phyloP scores from a whole-genome alignment of 2,329 filamentous ascomycete genomes.

The Cercospora sp. region DNA sequence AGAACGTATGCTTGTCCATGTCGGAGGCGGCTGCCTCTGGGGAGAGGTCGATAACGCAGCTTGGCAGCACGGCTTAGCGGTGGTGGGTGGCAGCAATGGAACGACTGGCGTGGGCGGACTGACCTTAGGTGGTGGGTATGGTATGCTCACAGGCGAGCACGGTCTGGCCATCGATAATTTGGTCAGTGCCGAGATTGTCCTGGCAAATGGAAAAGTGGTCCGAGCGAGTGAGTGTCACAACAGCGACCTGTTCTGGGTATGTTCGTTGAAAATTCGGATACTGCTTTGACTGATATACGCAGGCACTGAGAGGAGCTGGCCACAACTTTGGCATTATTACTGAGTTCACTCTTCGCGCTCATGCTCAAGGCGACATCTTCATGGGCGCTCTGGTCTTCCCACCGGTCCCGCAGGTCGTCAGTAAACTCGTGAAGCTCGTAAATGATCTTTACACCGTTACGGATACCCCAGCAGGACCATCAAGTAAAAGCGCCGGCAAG shows the following conservation, averaged over 20 bases:
- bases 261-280: background rate
- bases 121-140: slow-evolving; percentile 46
- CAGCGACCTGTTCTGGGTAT: slow-evolving; percentile 51
- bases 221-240: slow-evolving; percentile 48
- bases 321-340: slow-evolving; percentile 50
- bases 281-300: background rate
- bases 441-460: background rate
- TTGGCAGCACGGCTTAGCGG: slow-evolving; percentile 55
- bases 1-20: background rate
- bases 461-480: background rate
- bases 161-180: slow-evolving; percentile 58
- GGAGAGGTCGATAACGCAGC: slow-evolving; percentile 49
- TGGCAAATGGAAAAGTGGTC: slow-evolving; percentile 44
- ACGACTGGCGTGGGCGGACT: slow-evolving; percentile 64
- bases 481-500: background rate
- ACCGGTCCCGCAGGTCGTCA: slow-evolving; percentile 21
- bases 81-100: slow-evolving; percentile 62
- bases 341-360: slow-evolving; percentile 45
- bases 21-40: slow-evolving; percentile 31
- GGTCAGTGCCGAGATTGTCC: slow-evolving; percentile 42
- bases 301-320: slow-evolving; percentile 45
- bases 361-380: slow-evolving; percentile 39
- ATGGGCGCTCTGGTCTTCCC: slow-evolving; percentile 43
- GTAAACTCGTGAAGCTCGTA: background rate
- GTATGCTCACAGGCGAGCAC: slow-evolving; percentile 53